A percentile compares a stretch with the other conserved stretches of the same genome.
Evolutionary conservation across 1,284 basidiomycete genomes (phyloP).

Genomic region (Cronartium quercuum): DNA sequence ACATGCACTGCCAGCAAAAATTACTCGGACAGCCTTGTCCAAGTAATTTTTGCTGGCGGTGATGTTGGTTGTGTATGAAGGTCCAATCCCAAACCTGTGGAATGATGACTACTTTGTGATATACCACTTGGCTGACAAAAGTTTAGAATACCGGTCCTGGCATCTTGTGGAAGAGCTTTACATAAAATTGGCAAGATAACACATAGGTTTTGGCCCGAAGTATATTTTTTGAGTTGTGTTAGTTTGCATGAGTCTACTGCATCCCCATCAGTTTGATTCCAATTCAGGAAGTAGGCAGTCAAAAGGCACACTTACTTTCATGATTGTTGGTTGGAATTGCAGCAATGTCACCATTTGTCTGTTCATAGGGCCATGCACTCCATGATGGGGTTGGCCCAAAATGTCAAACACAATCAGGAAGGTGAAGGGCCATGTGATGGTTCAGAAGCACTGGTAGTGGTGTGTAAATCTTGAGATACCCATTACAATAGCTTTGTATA

Average conservation of each 20-base stretch:
- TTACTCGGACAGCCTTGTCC: too few relatives aligned
- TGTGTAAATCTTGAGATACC: background rate
- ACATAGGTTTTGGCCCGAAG: background rate
- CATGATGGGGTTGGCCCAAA: conserved; percentile 13
- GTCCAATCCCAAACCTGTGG: background rate
- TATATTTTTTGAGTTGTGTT: background rate
- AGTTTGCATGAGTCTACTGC: background rate
- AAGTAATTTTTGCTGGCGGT: too few relatives aligned
- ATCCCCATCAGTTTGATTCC: background rate
- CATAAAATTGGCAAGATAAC: background rate
- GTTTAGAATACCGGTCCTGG: background rate
- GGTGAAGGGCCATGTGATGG: conserved; percentile 24
- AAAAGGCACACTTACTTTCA: background rate
- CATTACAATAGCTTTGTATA: conserved; percentile 1
- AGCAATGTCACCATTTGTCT: background rate
- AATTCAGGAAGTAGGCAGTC: background rate
- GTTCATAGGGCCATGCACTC: conserved; percentile 23
- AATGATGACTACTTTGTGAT: background rate
- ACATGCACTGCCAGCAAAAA: too few relatives aligned
- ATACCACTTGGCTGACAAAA: conserved; percentile 1
- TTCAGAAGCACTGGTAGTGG: conserved; percentile 6
- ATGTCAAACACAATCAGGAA: background rate
- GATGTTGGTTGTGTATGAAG: background rate
- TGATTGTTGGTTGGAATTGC: conserved; percentile 4
- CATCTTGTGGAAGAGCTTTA: conserved; percentile 8